Conservation (phyloP, 495 filamentous ascomycete genomes). For the Zalerion maritima region DNA sequence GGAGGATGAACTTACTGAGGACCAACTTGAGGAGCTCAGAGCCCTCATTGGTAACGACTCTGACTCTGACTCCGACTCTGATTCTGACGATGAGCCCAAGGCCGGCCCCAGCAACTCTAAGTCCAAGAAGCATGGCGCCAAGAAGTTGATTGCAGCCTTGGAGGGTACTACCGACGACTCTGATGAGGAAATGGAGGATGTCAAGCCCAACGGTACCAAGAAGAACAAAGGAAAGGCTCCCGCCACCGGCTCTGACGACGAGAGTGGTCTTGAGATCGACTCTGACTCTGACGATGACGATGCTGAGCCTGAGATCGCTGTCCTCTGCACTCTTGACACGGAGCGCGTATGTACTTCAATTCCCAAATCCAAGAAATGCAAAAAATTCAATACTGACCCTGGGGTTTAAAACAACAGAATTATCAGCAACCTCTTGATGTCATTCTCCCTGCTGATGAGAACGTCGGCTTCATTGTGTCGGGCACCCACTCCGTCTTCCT, state of each 20-base stretch:
- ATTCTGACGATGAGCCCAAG: constrained; percentile 55
- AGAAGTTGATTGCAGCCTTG: constrained; percentile 56
- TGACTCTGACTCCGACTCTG: constrained; percentile 40
- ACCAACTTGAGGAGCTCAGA: constrained; percentile 38
- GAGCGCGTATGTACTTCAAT: constrained; percentile 32
- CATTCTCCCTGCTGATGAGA: constrained; percentile 70
- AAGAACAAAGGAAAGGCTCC: constrained; percentile 70
- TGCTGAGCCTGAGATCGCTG: constrained; percentile 63
- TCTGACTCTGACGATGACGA: constrained; percentile 41
- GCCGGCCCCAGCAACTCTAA: constrained; percentile 82
- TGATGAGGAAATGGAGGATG: constrained; percentile 49
- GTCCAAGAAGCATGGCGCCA: constrained; percentile 63
- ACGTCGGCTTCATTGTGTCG: constrained; percentile 77
- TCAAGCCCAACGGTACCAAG: constrained; percentile 38
- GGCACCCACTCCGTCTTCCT: constrained; percentile 84
- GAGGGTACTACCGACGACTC: constrained; percentile 43
- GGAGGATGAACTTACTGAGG: constrained; percentile 44
- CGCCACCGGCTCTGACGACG: constrained; percentile 49
- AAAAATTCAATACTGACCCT: no score
- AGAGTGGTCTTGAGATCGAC: constrained; percentile 29
- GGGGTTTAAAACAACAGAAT: constrained; percentile 54
- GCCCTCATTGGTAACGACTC: constrained; percentile 27
- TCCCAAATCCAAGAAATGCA: no score
- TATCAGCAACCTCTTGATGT: constrained; percentile 95
- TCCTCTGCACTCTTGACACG: constrained; percentile 87